Conservation (phyloP, 495 filamentous ascomycete genomes). For the Penicillium atrosanguineum region DNA sequence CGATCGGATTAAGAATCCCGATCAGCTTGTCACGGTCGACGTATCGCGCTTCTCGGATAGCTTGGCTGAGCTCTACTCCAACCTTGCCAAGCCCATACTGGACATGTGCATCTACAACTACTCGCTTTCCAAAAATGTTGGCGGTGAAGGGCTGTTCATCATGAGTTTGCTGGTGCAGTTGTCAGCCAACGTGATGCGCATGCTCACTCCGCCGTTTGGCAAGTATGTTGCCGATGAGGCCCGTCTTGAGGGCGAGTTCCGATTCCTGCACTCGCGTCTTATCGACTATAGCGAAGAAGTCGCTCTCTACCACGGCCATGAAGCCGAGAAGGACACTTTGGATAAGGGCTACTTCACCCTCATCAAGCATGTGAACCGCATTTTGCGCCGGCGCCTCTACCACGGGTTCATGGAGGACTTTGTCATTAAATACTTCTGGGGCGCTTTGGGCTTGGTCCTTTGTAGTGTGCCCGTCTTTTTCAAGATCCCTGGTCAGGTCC, state of each 20-base stretch:
- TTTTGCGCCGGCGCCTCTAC: slow-evolving; percentile 82
- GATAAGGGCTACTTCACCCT: slow-evolving; percentile 99
- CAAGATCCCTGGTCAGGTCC: slow-evolving; percentile 74
- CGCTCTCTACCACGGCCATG: slow-evolving; percentile 88
- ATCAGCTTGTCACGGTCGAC: slow-evolving; percentile 95
- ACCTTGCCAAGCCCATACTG: slow-evolving; percentile 90
- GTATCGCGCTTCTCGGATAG: slow-evolving; percentile 95
- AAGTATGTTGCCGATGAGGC: slow-evolving; percentile 98
- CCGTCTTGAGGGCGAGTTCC: slow-evolving; percentile 89
- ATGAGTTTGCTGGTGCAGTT: slow-evolving; percentile 93
- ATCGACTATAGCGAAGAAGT: slow-evolving; percentile 96
- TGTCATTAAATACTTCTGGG: slow-evolving; percentile 99
- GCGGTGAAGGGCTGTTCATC: slow-evolving; percentile 88
- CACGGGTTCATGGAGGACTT: slow-evolving; percentile 99
- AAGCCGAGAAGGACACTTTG: slow-evolving; percentile 92
- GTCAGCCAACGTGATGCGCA: slow-evolving; percentile 89
- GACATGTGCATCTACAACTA: slow-evolving; percentile 98
- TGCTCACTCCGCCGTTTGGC: slow-evolving; percentile 93
- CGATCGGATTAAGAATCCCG: slow-evolving; percentile 97
- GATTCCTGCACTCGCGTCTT: slow-evolving; percentile 88
- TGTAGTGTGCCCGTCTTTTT: slow-evolving; percentile 97
- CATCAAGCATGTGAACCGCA: slow-evolving; percentile 98
- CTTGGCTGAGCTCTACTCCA: slow-evolving; percentile 91
- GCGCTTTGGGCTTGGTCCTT: slow-evolving; percentile 86
- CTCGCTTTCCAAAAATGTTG: slow-evolving; percentile 86